Conservation (phyloP, 331 rosid species). For the Ulmus americana region DNA sequence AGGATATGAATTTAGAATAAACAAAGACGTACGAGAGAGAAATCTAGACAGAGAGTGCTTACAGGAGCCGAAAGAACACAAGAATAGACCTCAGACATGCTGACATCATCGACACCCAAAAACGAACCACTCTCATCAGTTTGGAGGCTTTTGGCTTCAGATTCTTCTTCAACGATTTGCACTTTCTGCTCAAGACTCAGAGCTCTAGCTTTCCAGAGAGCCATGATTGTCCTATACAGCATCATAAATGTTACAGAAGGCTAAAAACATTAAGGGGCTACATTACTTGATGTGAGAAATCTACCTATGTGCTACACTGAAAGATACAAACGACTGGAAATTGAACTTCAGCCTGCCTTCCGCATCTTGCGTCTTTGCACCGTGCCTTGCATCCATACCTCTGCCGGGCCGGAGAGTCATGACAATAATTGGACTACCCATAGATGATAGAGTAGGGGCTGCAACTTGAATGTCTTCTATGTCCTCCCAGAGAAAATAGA, state of each 20-base stretch:
- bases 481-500: conserved; percentile 96
- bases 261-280: conserved; percentile 12
- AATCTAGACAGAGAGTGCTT: conserved; percentile 39
- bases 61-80: conserved; percentile 57
- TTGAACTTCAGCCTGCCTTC: conserved; percentile 90
- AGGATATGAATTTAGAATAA: neutral
- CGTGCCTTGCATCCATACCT: conserved; percentile 85
- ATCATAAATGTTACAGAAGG: conserved; percentile 17
- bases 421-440: conserved; percentile 85
- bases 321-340: conserved; percentile 93
- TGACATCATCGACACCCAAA: conserved; percentile 66
- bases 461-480: conserved; percentile 68
- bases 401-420: conserved; percentile 76
- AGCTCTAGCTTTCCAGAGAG: conserved; percentile 89
- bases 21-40: conserved; percentile 2
- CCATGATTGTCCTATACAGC: conserved; percentile 78
- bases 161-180: conserved; percentile 72
- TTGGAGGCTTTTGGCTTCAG: conserved; percentile 50
- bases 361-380: conserved; percentile 79
- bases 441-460: conserved; percentile 79
- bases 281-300: conserved; percentile 10
- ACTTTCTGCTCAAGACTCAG: conserved; percentile 84
- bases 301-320: conserved; percentile 84
- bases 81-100: conserved; percentile 71
- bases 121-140: conserved; percentile 68